Conservation (phyloP, 2,329 filamentous ascomycete species). For the Thelonectria olida region DNA sequence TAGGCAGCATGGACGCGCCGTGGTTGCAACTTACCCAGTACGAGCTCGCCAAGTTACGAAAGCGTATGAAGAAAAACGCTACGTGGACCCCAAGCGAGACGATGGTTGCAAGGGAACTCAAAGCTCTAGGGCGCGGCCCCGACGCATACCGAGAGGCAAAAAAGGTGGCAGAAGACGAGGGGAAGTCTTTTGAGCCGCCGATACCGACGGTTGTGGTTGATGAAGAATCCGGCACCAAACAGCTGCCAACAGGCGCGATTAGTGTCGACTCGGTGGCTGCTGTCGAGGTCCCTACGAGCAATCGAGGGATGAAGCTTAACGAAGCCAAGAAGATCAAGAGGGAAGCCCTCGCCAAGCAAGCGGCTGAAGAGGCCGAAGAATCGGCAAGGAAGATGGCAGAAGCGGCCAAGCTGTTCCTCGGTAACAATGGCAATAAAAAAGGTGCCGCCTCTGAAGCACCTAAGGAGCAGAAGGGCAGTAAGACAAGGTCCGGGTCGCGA, state of each 20-base stretch:
- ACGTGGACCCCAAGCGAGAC: constrained; percentile 86
- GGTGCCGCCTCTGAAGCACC: constrained; percentile 33
- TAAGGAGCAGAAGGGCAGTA: constrained; percentile 40
- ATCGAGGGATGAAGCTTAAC: constrained; percentile 81
- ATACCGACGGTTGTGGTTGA: constrained; percentile 52
- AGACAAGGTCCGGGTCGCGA: constrained; percentile 44
- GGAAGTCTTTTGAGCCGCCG: constrained; percentile 65
- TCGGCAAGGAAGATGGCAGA: constrained; percentile 63
- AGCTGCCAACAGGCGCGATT: constrained; percentile 68
- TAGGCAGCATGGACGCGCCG: constrained; percentile 68
- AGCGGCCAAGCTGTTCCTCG: constrained; percentile 56
- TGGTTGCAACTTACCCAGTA: constrained; percentile 73
- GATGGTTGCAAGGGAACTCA: constrained; percentile 84
- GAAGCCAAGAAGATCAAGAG: constrained; percentile 80
- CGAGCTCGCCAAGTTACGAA: constrained; percentile 75
- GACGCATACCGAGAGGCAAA: constrained; percentile 70
- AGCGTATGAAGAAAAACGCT: constrained; percentile 92
- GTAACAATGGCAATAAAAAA: constrained; percentile 29
- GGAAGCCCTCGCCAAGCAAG: constrained; percentile 69
- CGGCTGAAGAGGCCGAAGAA: constrained; percentile 70
- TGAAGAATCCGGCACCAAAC: constrained; percentile 59
- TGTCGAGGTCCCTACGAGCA: constrained; percentile 72
- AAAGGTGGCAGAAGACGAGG: constrained; percentile 71
- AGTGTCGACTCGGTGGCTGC: constrained; percentile 64
- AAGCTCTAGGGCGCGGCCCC: constrained; percentile 72